Evolutionary conservation across 2,329 filamentous ascomycete genomes (phyloP).

Genomic region (Paraphaeosphaeria sporulosa): DNA sequence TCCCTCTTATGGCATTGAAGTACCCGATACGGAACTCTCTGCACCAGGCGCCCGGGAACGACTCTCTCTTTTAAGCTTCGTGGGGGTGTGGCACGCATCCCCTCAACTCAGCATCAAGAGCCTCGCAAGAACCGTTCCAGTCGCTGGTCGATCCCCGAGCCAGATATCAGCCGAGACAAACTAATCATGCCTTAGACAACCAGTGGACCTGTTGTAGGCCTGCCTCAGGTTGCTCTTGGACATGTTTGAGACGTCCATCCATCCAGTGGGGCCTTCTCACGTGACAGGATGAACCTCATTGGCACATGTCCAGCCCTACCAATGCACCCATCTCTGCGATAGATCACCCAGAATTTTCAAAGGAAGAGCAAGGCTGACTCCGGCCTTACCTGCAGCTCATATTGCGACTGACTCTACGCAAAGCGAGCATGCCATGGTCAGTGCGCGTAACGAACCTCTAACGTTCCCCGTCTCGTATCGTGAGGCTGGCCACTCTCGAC

Average conservation of each 20-base stretch:
- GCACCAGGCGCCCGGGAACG: constrained; percentile 14
- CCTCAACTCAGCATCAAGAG: background rate
- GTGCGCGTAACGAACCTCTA: constrained; percentile 43
- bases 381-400: constrained; percentile 24
- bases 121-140: constrained; percentile 10
- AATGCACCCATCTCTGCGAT: background rate
- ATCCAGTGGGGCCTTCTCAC: constrained; percentile 10
- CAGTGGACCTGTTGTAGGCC: background rate
- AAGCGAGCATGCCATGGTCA: constrained; percentile 25
- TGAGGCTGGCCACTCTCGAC: constrained; percentile 24
- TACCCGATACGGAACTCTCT: background rate
- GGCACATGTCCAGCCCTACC: background rate
- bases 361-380: constrained; percentile 16
- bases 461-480: constrained; percentile 38
- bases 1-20: constrained; percentile 12
- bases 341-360: constrained; percentile 12
- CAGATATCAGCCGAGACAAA: constrained; percentile 4
- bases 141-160: constrained; percentile 8
- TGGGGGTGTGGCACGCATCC: constrained; percentile 13
- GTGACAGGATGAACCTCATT: constrained; percentile 10
- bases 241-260: background rate
- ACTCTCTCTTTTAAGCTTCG: background rate
- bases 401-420: constrained; percentile 25
- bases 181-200: background rate
- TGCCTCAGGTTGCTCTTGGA: background rate